phyloP scores from a whole-genome alignment of 139 green algal genomes.

The Picochlorum sp. region DNA sequence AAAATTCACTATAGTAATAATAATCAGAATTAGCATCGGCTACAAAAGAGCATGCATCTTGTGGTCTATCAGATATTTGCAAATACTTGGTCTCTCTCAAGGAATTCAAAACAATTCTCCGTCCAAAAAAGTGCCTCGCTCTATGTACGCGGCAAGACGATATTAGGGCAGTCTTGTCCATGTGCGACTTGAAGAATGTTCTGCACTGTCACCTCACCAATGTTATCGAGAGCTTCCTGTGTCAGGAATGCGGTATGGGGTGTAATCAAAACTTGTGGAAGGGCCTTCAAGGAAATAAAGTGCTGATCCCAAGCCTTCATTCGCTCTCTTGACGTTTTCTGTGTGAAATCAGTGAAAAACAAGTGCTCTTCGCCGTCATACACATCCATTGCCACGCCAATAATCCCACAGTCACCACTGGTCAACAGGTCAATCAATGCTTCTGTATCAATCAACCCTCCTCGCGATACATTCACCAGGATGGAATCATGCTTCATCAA shows the following conservation, averaged over 20 bases:
- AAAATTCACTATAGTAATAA: no score
- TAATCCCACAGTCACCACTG: slow-evolving; percentile 19
- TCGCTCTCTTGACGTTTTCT: slow-evolving; percentile 19
- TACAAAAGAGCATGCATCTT: no score
- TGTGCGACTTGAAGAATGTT: slow-evolving; percentile 43
- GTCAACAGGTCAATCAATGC: slow-evolving; percentile 48
- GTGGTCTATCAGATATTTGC: no score
- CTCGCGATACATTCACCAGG: slow-evolving; percentile 65
- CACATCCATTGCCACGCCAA: slow-evolving; percentile 23
- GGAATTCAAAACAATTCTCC: background rate
- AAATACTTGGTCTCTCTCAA: no score
- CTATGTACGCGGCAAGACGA: slow-evolving; percentile 16
- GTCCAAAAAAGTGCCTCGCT: no score
- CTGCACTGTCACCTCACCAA: slow-evolving; percentile 48
- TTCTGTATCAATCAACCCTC: slow-evolving; percentile 63
- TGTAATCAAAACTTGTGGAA: slow-evolving; percentile 14
- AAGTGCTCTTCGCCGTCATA: slow-evolving; percentile 32
- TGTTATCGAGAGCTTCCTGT: slow-evolving; percentile 61
- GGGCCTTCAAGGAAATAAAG: background rate
- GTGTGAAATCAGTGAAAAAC: slow-evolving; percentile 47
- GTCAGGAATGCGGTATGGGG: slow-evolving; percentile 74
- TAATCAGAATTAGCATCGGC: no score
- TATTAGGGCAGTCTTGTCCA: slow-evolving; percentile 19
- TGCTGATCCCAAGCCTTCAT: slow-evolving; percentile 11
- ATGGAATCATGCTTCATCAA: slow-evolving; percentile 54